Evolutionary conservation across 2,329 filamentous ascomycete species (phyloP), one percentile per base, ranked within the genome.

Genomic region (Helotiales sp.): DNA sequence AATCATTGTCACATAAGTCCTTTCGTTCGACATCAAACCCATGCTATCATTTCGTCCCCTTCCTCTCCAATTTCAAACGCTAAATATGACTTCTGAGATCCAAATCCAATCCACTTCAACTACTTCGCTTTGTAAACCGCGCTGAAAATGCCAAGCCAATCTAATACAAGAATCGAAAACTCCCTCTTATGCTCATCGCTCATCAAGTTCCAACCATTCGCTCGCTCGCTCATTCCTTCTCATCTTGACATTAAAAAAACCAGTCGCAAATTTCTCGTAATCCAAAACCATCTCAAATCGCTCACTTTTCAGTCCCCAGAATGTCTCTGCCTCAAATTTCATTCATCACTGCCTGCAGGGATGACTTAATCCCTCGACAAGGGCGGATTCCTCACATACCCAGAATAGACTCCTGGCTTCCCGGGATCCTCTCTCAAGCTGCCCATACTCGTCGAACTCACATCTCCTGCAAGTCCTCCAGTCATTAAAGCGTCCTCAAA

Each of bases 401-500:
- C 60, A 24, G 50, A 49, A 42, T 65, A 67, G 5, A 59, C 57
- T 1, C 63, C 62, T 2, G 58, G 63, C 5, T 38, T 47, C 10
- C 56, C 54, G 8, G 40, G 19, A 24, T 44, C 40, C 42, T 64
- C 63, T 40, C 56, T 56, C 38, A 63, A 42, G 40, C 52, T 55
- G 1, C 51, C 48, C 47, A 55, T 49, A 12, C 47, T 38, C 2
- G 30, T 34, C 29, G 49, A 22, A 10, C 50, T 50, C 17, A 29
- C 4, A 19, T 29, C 29, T 4, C 29, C 29, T 13, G 63, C 62
- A n/a, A 70, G 44, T 8, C 65, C 69, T 27, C 69, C 69, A 44
- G 67, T 70, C 68, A 70, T 69, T 40, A 66, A 25, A 3, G 63
- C 55, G 7, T 68, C 66, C 17, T 64, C 60, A 52, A 66, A 64